phyloP scores from a whole-genome alignment of 306 rosid genomes.

The Sindora glabra region DNA sequence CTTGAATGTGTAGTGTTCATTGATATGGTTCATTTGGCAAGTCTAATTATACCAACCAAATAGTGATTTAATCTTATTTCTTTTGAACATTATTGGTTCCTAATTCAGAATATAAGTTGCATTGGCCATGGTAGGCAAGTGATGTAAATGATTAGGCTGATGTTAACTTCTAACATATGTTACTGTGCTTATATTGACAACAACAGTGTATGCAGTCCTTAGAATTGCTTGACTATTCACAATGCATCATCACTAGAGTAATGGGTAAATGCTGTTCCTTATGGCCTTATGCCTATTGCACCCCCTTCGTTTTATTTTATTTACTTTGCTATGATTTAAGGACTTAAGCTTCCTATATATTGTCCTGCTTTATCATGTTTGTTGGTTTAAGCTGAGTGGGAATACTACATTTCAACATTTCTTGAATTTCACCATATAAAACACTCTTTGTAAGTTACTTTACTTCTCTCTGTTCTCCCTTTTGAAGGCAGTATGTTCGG shows the following conservation, averaged over 20 bases:
- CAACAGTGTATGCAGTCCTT: neutral
- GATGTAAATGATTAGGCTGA: neutral
- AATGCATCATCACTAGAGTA: neutral
- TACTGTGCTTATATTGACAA: slow-evolving; percentile 1
- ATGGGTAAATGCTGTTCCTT: neutral
- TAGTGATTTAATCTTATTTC: no score
- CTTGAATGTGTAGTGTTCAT: slow-evolving; percentile 12
- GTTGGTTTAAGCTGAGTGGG: slow-evolving; percentile 3
- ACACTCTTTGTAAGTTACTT: neutral
- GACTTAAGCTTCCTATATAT: neutral
- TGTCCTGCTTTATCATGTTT: slow-evolving; percentile 14
- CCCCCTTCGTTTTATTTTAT: neutral
- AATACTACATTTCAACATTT: neutral
- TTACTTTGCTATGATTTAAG: neutral
- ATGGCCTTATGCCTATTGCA: neutral
- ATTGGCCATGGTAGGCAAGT: neutral
- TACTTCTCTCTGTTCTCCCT: neutral
- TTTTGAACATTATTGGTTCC: neutral
- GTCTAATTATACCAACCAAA: neutral
- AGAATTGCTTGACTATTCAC: slow-evolving; percentile 3
- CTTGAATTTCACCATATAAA: neutral
- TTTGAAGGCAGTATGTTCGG: no score
- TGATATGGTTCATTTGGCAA: slow-evolving; percentile 9
- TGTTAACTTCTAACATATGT: neutral
- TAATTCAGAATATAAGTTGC: slow-evolving; percentile 6